Percentiles rank a stretch among this genome's conserved stretches.
phyloP scores from a whole-genome alignment of 495 filamentous ascomycete species.

The Tetracladium marchalianum region DNA sequence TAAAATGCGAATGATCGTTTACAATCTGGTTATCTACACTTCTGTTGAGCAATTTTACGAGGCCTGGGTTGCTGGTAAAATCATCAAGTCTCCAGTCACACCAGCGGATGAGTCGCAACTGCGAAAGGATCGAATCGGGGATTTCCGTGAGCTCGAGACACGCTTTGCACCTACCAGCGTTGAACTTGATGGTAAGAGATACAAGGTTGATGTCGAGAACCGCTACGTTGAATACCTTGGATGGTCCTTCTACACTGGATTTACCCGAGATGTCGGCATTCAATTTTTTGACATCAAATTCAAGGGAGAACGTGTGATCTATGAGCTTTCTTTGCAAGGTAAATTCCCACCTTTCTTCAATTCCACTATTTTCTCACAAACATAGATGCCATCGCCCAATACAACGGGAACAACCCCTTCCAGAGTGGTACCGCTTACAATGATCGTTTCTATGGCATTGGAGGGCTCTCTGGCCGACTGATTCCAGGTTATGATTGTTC shows the following conservation, averaged over 20 bases:
- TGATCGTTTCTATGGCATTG: conserved; percentile 39
- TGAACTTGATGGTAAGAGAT: conserved; percentile 30
- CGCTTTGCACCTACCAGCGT: conserved; percentile 29
- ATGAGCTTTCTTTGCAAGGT: conserved; percentile 41
- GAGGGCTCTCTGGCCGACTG: conserved; percentile 33
- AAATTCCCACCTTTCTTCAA: no score
- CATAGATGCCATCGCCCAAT: conserved; percentile 41
- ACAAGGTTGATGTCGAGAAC: conserved; percentile 29
- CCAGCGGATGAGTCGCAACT: conserved; percentile 24
- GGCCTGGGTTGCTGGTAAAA: conserved; percentile 28
- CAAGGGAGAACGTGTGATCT: conserved; percentile 44
- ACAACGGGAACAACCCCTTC: conserved; percentile 40
- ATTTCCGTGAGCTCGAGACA: conserved; percentile 28
- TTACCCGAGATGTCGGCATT: conserved; percentile 33
- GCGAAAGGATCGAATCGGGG: conserved; percentile 25
- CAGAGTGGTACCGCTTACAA: conserved; percentile 31
- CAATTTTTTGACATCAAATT: conserved; percentile 40
- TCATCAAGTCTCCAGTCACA: conserved; percentile 22
- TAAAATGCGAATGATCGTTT: conserved; percentile 26
- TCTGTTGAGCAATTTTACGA: conserved; percentile 24
- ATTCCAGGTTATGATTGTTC: conserved; percentile 44
- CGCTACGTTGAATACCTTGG: conserved; percentile 45
- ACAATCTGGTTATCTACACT: conserved; percentile 24
- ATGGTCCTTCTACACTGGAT: conserved; percentile 40
- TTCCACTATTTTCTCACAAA: no score